Evolutionary conservation across 495 filamentous ascomycete genomes (phyloP), one percentile per base, ranked within the genome.

Genomic region (Cercophora sp.): DNA sequence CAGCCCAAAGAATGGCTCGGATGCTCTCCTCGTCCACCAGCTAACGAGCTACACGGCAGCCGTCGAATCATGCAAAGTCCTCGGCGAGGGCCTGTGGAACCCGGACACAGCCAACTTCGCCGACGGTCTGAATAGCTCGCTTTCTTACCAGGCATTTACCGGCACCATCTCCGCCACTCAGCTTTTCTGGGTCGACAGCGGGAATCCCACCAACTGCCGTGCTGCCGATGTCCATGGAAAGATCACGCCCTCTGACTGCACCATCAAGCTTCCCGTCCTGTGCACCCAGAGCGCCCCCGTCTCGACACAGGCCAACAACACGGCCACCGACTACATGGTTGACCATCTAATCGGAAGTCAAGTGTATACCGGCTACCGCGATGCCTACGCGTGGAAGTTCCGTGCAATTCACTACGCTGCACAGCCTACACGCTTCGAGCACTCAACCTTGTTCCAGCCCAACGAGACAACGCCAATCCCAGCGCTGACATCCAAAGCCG

Each of bases 391-490:
- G 2, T 71, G 64, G 55, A 67, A 64, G 16, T 75, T 73, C 58
- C 52, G 66, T 5, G 72, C 70, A 8, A 44, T 75, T 35, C 62
- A 70, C 23, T 75, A 64, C 51, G 70, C 72, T n/a, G 53, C 62
- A 11, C 51, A 61, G 37, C 65, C 72, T 0, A 61, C 52, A 39
- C 58, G 70, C 16, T 71, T 75, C 31, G 58, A 59, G 11, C 62
- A 66, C 53, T 61, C 62, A 4, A 52, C 35, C 8, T 15, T 39
- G 9, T 39, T 39, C 35, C 8, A 39, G 35, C 35, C 35, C 15
- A 39, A 39, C 35, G 35, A 18, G 35, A 59, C 5, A 56, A 60
- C 5, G 50, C 54, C 16, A 50, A 47, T 50, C 56, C 58, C 34
- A 49, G 59, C 22, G 51, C 48, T 16, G 51, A 20, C 1, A 57